Evolutionary conservation across 2,329 filamentous ascomycete genomes (phyloP), one percentile per base, ranked within the genome.

Genomic region (Fusarium ambrosium): DNA sequence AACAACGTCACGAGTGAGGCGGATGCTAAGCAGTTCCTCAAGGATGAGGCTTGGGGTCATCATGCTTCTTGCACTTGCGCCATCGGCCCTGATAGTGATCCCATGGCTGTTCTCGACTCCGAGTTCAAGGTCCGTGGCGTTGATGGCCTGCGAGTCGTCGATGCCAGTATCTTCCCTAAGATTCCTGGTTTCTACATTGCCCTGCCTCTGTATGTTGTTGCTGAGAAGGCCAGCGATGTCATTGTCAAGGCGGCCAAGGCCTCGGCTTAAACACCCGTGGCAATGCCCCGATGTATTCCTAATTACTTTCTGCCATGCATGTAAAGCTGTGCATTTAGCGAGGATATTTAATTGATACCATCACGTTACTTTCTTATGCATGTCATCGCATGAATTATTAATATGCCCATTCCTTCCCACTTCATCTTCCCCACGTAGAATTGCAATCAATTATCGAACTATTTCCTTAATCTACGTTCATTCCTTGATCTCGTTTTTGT

Each of bases 91-190:
- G 79, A 82, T 13, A 61, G 74, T 13, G 81, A 82, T n/a, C 74
- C 76, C 1, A 78, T 79, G 73, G 80, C 86, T 2, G 87, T 88
- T 9, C 80, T 89, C 1, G 86, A 89, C 65, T 82, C 84, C 20
- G 80, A 88, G 60, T 91, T 92, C 78, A 83, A 86, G 14, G 90
- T 93, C 1, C 83, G 87, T 10, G 89, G 89, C 0, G 86, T 90
- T 0, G 80, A 84, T 1, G 87, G 87, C 0, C 78, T 93, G 60
- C 83, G 91, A 32, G 90, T 92, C 4, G 91, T 92, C 0, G 91
- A 92, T 81, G 91, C 89, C 1, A 88, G 85, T 27, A 85, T 88
- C 1, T 92, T 89, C 22, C 77, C 78, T 2, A 78, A 77, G 53
- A 78, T 78, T 2, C 76, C 76, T 8, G 76, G 76, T 1, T 77